These are phyloP conservation scores for Saussurea involucrata DNA, from an alignment of 129 eudicot species.

Conservation along the genomic window DNA sequence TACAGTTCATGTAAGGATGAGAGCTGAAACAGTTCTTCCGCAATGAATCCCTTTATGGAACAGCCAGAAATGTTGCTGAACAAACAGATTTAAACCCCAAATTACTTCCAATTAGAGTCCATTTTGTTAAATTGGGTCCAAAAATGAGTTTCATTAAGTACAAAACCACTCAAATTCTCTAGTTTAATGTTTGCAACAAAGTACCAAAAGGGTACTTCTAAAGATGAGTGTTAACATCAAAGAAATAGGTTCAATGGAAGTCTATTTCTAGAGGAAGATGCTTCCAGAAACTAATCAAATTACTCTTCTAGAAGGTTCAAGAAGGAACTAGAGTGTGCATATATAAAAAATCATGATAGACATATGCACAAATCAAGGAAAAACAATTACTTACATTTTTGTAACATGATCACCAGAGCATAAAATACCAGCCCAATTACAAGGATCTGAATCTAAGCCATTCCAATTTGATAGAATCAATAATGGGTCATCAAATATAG, in stretches of 20 bases:
- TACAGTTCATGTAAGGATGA: conserved; percentile 68
- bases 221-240: background rate
- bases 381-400: conserved; percentile 59
- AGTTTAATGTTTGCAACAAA: background rate
- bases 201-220: background rate
- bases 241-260: background rate
- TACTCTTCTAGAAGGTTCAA: background rate
- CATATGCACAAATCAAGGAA: background rate
- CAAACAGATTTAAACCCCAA: conserved; percentile 14
- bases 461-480: conserved; percentile 84
- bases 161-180: background rate
- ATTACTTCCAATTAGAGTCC: conserved; percentile 8
- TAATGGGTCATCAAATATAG: conserved; percentile 79
- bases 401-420: conserved; percentile 69
- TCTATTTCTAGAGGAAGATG: background rate
- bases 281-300: background rate
- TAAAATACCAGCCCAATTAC: conserved; percentile 76
- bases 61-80: conserved; percentile 79
- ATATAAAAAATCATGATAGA: background rate
- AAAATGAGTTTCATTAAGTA: background rate
- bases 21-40: conserved; percentile 63
- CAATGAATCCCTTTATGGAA: conserved; percentile 77
- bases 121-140: background rate
- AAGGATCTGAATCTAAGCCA: conserved; percentile 71
- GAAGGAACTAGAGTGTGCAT: background rate